Conservation (phyloP, 2,329 filamentous ascomycete species). For the Neurospora sp. region DNA sequence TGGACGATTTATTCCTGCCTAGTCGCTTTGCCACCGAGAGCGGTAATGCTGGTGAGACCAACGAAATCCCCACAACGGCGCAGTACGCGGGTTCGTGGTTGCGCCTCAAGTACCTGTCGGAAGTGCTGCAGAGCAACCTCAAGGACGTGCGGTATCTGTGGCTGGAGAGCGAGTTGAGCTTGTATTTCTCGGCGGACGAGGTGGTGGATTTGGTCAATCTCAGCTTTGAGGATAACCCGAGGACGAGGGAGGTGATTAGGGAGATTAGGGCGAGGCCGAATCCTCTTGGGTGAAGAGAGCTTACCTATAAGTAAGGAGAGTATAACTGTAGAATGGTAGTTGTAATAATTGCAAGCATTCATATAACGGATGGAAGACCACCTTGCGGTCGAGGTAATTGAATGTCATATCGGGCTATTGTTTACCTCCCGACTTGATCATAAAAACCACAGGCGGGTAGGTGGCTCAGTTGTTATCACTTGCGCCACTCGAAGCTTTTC, state of each 20-base stretch:
- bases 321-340: not conserved
- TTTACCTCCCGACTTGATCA: not conserved
- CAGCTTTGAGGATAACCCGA: slow-evolving; percentile 54
- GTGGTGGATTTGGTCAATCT: slow-evolving; percentile 52
- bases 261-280: slow-evolving; percentile 45
- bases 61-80: slow-evolving; percentile 42
- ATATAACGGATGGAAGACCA: not conserved
- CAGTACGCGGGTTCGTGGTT: slow-evolving; percentile 55
- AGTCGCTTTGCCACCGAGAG: slow-evolving; percentile 22
- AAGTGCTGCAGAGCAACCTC: slow-evolving; percentile 57
- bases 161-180: slow-evolving; percentile 54
- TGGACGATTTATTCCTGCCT: slow-evolving; percentile 51
- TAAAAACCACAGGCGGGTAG: not conserved
- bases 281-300: slow-evolving; percentile 21
- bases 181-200: slow-evolving; percentile 52
- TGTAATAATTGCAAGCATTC: not conserved
- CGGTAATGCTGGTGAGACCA: not conserved
- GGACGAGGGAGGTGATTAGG: slow-evolving; percentile 46
- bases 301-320: not conserved
- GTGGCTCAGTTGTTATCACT: not conserved
- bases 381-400: not conserved
- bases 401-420: not conserved
- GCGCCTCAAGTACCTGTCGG: slow-evolving; percentile 52
- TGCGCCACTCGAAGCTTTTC: not conserved
- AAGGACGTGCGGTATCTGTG: slow-evolving; percentile 53